phyloP scores from a whole-genome alignment of 805 yeast genomes.

The Grigorovia transvaalensis region DNA sequence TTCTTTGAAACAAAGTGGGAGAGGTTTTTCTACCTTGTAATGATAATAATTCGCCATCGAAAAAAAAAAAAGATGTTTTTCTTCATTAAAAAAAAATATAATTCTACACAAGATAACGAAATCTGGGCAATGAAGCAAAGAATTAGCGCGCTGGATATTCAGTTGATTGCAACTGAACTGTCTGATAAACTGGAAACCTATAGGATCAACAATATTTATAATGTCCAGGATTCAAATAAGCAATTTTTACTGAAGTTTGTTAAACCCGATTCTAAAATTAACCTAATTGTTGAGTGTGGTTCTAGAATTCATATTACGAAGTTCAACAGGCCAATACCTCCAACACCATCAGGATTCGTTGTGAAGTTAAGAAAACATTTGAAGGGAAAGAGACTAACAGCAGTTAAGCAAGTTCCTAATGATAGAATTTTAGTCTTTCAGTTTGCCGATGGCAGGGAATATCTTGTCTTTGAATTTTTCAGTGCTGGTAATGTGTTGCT shows the following conservation, averaged over 20 bases:
- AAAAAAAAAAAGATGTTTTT: no score
- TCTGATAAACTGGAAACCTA: slow-evolving; percentile 45
- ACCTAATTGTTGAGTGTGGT: slow-evolving; percentile 76
- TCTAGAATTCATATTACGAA: slow-evolving; percentile 69
- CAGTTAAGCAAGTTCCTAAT: slow-evolving; percentile 60
- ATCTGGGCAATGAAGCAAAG: slow-evolving; percentile 51
- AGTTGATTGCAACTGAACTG: slow-evolving; percentile 59
- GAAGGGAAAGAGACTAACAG: slow-evolving; percentile 66
- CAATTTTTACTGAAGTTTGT: slow-evolving; percentile 74
- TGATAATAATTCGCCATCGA: no score
- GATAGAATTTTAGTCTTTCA: slow-evolving; percentile 79
- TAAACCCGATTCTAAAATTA: slow-evolving; percentile 70
- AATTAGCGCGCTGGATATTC: slow-evolving; percentile 73
- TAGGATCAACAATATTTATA: slow-evolving; percentile 77
- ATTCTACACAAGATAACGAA: no score
- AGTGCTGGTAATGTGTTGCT: slow-evolving; percentile 88
- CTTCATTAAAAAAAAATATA: no score
- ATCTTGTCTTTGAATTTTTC: slow-evolving; percentile 81
- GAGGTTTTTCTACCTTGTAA: no score
- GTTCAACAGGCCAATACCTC: slow-evolving; percentile 71
- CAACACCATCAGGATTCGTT: slow-evolving; percentile 76
- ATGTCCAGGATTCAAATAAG: slow-evolving; percentile 57
- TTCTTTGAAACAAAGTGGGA: no score
- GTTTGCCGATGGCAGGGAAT: slow-evolving; percentile 71
- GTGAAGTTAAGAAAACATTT: slow-evolving; percentile 78